Evolutionary conservation across 1,284 basidiomycete species (phyloP), one percentile per base, ranked within the genome.

Genomic region (Rhodotorula mucilaginosa): DNA sequence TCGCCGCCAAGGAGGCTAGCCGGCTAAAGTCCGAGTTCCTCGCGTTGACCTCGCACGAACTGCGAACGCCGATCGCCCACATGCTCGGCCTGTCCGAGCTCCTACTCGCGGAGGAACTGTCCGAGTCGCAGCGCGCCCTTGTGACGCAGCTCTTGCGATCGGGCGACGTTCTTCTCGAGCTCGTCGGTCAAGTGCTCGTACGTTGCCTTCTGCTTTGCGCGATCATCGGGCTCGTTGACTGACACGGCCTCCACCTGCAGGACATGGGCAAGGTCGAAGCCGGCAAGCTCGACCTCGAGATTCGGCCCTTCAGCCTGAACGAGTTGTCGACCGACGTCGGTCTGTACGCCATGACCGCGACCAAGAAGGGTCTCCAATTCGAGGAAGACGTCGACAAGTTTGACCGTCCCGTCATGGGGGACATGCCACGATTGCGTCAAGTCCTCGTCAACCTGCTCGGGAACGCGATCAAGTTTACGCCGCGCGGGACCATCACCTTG

Each of bases 231-330:
- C 1, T 34, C 18, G 2, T 1, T 6, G 18, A 34, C 49, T 58
- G 13, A 46, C 5, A 2, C 26, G 39, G 46, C 1, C 10, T 2
- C 8, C 31, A 6, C 21, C 72, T 77, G 31, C 76, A 80, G 64
- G 81, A 82, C 69, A 79, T 82, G 61, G 78, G 78, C 64, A 82
- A 82, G 70, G 79, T 82, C 54, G 81, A 82, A 71, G 78, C 80
- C 6, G 81, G 80, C 61, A 80, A 81, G 75, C 78, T 82, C 62
- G 80, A 81, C 51, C 74, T 82, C 57, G 81, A 82, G 54, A 74
- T 72, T 62, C 72, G 76, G 16, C 78, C 81, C 0, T 82, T 82
- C 78, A 72, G 75, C 54, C 75, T 82, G 21, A 75, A 78, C 44
- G 78, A 81, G n/a, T 73, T 82, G 23, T 72, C 80, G 51, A 76